phyloP scores from a whole-genome alignment of 192 early-diverging fungal species.

The Linnemannia schmuckeri region DNA sequence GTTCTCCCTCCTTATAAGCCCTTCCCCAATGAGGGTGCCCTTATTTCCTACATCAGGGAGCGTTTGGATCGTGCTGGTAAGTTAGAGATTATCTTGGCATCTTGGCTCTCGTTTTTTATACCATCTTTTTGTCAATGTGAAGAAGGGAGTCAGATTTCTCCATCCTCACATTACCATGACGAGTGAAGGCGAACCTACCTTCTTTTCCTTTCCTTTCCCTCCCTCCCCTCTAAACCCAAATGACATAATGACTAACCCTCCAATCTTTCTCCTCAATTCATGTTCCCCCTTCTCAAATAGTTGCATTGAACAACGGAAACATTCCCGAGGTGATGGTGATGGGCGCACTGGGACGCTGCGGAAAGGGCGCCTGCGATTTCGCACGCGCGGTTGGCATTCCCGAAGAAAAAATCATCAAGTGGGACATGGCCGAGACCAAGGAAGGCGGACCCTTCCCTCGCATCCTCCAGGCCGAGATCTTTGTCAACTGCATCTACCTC shows the following conservation, averaged over 20 bases:
- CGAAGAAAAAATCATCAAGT: constrained; percentile 87
- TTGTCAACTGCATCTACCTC: constrained; percentile 99
- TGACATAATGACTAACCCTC: background rate
- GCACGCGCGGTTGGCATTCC: constrained; percentile 86
- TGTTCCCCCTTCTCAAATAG: constrained; percentile 3
- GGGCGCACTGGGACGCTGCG: constrained; percentile 97
- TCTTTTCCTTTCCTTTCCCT: background rate
- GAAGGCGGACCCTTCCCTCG: constrained; percentile 93
- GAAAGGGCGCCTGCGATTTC: constrained; percentile 89
- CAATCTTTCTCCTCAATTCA: background rate
- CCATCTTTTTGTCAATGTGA: too few species aligned
- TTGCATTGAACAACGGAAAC: constrained; percentile 69
- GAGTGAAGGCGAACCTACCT: background rate
- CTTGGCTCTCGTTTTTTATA: background rate
- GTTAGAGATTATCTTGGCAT: constrained; percentile 11
- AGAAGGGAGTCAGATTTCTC: background rate
- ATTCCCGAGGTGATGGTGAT: constrained; percentile 94
- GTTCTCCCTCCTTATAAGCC: constrained; percentile 84
- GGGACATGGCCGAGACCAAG: constrained; percentile 97
- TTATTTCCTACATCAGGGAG: constrained; percentile 80
- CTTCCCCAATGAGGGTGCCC: constrained; percentile 85
- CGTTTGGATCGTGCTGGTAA: constrained; percentile 71
- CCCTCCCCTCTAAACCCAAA: background rate
- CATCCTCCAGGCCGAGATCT: constrained; percentile 91
- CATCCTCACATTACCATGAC: background rate